phyloP scores from a whole-genome alignment of 331 rosid species.

The Quercus phellos region DNA sequence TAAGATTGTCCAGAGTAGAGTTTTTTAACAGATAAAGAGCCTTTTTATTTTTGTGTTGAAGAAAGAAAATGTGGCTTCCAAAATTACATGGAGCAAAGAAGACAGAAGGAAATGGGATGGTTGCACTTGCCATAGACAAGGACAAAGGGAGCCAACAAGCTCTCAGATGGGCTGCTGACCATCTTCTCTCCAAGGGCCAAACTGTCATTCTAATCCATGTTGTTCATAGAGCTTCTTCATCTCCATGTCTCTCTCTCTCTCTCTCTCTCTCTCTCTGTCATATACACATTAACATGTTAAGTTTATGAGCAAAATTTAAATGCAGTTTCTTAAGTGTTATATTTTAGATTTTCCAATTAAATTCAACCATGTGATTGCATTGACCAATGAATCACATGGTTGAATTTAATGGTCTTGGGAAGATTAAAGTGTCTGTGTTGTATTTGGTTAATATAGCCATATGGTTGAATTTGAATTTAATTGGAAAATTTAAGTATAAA shows the following conservation, averaged over 20 bases:
- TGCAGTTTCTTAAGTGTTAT: too few species aligned
- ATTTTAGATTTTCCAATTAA: too few species aligned
- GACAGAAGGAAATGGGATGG: slow-evolving; percentile 65
- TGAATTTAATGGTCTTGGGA: too few species aligned
- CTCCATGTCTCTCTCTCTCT: slow-evolving; percentile 24
- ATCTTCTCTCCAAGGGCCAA: slow-evolving; percentile 60
- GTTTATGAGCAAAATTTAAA: neutral
- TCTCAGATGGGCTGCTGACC: slow-evolving; percentile 83
- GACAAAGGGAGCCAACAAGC: slow-evolving; percentile 89
- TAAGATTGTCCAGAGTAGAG: neutral
- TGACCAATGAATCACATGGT: too few species aligned
- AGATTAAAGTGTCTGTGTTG: too few species aligned
- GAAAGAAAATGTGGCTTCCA: slow-evolving; percentile 44
- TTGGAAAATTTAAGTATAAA: too few species aligned
- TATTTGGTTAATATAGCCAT: too few species aligned
- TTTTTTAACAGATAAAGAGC: neutral
- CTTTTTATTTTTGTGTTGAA: too few species aligned
- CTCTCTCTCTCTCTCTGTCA: neutral
- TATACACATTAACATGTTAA: neutral
- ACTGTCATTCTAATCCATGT: slow-evolving; percentile 74
- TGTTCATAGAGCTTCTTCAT: slow-evolving; percentile 31
- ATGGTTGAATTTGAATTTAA: too few species aligned
- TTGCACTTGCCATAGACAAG: slow-evolving; percentile 73
- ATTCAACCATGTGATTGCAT: too few species aligned
- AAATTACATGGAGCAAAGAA: slow-evolving; percentile 37